Base-by-base conservation (phyloP, 352 stramenopile species). In the Pythium sukuiense region DNA sequence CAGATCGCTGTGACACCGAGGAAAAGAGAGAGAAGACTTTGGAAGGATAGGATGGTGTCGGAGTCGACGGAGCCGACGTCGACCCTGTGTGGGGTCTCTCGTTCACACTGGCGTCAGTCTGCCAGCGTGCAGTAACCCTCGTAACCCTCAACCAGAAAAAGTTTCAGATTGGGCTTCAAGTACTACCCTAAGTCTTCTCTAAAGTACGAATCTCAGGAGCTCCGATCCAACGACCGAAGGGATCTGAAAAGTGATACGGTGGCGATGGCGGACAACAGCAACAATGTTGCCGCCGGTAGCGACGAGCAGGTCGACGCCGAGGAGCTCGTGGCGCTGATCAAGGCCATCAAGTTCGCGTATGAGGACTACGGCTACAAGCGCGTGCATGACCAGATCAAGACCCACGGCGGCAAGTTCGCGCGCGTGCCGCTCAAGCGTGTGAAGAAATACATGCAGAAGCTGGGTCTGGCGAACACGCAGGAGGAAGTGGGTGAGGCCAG, bases 321-420 rank as follows among this genome's bases (percentile, higher is more conserved):
- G 29, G 87, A 96, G 71, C 81, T 96, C 29, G 90, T 81, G 37
- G 87, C 87, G 63, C 76, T 96, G 13, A 87, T 96, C 70, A 89
- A 93, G 65, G 87, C 87, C 59, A 83, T 96, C 73, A 96, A 94
- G 73, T 96, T 96, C 66, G 85, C 85, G 29, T 81, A 93, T 63
- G 76, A 84, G 5, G 81, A 90, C 32, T 96, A 85, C 50, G 85
- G 84, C 33, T 76, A 87, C 74, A 96, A 96, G 82, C 85, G 87
- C 60, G 77, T 92, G 59, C 83, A 94, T 74, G 79, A 87, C 14
- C 71, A 93, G 65, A 85, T 96, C 39, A 59, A 81, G 29, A 81
- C 79, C 11, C 87, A 96, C 67, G 85, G 85, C 66, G 85, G 85
- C 58, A 91, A 93, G 71, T 96, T 85, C 59, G 71, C 68, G 50